A percentile compares a stretch with the other conserved stretches of the same genome.
phyloP scores from a whole-genome alignment of 129 eudicot genomes.

The Daucus carota region DNA sequence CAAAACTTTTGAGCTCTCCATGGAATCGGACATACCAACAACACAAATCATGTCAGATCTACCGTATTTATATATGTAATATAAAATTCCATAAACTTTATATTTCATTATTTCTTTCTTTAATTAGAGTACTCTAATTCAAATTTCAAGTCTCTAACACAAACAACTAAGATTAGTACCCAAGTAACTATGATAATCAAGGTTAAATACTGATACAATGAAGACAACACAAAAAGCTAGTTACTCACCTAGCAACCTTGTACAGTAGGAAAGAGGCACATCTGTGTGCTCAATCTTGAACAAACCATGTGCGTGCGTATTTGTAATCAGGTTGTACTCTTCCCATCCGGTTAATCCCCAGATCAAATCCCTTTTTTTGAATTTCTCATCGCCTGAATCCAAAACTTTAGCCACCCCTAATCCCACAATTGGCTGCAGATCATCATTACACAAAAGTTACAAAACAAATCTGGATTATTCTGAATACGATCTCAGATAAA shows the following conservation, averaged over 20 bases:
- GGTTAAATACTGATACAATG: not conserved
- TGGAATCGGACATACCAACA: no score
- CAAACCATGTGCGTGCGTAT: not conserved
- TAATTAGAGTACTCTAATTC: no score
- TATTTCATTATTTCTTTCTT: no score
- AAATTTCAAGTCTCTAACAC: no score
- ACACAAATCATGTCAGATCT: no score
- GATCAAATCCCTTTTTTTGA: conserved; percentile 17
- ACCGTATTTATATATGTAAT: no score
- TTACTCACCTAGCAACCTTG: conserved; percentile 42
- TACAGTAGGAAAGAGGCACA: conserved; percentile 25
- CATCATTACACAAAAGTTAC: not conserved
- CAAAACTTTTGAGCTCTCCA: no score
- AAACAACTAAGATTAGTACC: no score
- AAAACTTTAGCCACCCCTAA: conserved; percentile 20
- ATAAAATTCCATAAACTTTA: no score
- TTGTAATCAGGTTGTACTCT: conserved; percentile 22
- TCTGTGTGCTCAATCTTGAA: conserved; percentile 16
- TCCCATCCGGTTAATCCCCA: conserved; percentile 27
- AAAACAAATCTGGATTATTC: no score
- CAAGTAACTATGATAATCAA: no score
- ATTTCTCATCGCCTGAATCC: conserved; percentile 15
- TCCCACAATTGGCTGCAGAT: conserved; percentile 13
- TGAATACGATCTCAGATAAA: no score
- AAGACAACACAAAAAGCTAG: not conserved